Base-by-base conservation (phyloP, 2,329 filamentous ascomycete species). In the Fonsecaea multimorphosa region DNA sequence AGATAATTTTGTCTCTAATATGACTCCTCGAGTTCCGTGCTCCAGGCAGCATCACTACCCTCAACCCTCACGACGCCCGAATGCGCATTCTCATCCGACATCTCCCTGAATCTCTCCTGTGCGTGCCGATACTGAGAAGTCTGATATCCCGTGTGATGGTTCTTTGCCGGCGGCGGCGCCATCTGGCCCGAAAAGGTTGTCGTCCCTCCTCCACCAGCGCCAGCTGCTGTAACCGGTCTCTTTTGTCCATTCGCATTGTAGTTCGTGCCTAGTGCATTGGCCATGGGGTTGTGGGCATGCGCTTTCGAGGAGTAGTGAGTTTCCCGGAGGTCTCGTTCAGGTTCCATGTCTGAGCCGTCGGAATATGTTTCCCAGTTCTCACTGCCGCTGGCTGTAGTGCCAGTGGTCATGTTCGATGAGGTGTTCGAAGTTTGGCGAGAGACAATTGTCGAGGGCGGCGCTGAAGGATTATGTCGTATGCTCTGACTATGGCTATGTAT, bases 281-380 rank as follows among this genome's bases (percentile, higher is more conserved):
- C 69, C 32, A 66, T 56, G 6, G 64, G 44, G 29, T 54, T 58
- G 14, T 55, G 53, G 12, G 51, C 32, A 27, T 71, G 56, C 3
- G 57, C 24, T 60, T 66, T 69, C 27, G 91, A 92, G 70, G 91
- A 90, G 74, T 92, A 92, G 77, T 96, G 96, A 9, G 87, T 84
- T 67, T 95, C 91, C 3, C 88, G 89, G 0, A 86, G 86, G 75
- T 97, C 93, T 27, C 82, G 81, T 75, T 94, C 91, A 0, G 85
- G 83, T 73, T 92, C 91, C 0, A 89, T 87, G 73, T 92, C 89
- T 67, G 90, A 92, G 70, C 85, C 87, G 76, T 96, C 92, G 72
- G 95, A 93, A 73, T 95, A 98, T 9, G 93, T 97, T 78, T 98
- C 94, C 94, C 94, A 98, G 77, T 98, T 98, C 79, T 98, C 94